These are phyloP conservation scores for Leishmania gerbilli DNA, from an alignment of 208 protist genomes.

Conservation along the genomic window DNA sequence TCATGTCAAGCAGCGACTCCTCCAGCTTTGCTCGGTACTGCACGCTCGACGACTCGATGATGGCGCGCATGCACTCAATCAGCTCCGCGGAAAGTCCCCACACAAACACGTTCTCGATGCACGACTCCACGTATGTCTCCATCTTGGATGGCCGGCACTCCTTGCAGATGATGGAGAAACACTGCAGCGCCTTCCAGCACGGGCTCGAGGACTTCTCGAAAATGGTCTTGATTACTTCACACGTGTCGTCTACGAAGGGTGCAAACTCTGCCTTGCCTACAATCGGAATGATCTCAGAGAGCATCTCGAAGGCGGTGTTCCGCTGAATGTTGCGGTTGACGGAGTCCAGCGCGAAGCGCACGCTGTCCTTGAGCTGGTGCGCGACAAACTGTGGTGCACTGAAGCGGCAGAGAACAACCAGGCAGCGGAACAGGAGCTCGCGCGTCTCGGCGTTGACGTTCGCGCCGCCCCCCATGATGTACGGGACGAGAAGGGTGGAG, in stretches of 20 bases:
- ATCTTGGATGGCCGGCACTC: conserved; percentile 63
- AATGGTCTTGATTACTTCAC: conserved; percentile 46
- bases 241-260: conserved; percentile 70
- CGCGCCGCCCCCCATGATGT: conserved; percentile 50
- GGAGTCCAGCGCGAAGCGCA: conserved; percentile 73
- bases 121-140: conserved; percentile 73
- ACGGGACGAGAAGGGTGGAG: conserved; percentile 74
- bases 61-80: conserved; percentile 82
- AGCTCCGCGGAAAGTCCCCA: conserved; percentile 87
- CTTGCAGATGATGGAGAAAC: conserved; percentile 64
- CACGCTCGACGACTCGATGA: conserved; percentile 62
- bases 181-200: conserved; percentile 84
- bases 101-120: conserved; percentile 75
- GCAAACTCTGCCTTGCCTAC: conserved; percentile 61
- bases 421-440: conserved; percentile 62
- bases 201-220: conserved; percentile 56
- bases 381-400: conserved; percentile 70
- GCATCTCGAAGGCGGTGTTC: conserved; percentile 70
- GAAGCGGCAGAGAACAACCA: conserved; percentile 78
- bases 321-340: conserved; percentile 53
- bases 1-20: conserved; percentile 86
- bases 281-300: conserved; percentile 78
- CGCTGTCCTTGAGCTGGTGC: conserved; percentile 73
- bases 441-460: conserved; percentile 38
- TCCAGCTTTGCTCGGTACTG: conserved; percentile 74